These are phyloP conservation scores for Agaricus blazei DNA, from an alignment of 768 basidiomycete species.

Conservation along the genomic window DNA sequence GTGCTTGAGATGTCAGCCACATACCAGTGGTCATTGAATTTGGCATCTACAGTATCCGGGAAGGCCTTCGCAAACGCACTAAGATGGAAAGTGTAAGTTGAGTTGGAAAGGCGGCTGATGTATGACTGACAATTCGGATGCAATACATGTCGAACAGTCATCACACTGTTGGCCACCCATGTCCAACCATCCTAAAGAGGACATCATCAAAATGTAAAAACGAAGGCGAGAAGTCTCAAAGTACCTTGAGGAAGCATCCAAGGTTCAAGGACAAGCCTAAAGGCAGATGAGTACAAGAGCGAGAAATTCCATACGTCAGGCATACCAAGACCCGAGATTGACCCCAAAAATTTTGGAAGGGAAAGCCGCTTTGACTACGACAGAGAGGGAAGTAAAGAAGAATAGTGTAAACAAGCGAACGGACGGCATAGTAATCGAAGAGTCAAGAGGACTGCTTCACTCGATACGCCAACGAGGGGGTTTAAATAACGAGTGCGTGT, in stretches of 20 bases:
- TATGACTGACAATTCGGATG: slow-evolving; percentile 55
- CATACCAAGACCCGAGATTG: slow-evolving; percentile 63
- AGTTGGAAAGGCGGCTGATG: not conserved
- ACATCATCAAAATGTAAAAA: not conserved
- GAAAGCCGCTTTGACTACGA: slow-evolving; percentile 16
- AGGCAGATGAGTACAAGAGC: not conserved
- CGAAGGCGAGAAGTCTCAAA: not conserved
- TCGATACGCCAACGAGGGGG: slow-evolving; percentile 2
- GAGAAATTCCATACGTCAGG: slow-evolving; percentile 8
- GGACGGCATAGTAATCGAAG: slow-evolving; percentile 16
- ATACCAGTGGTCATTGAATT: slow-evolving; percentile 63
- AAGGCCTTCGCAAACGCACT: slow-evolving; percentile 60
- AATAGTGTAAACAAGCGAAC: slow-evolving; percentile 19
- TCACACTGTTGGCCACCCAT: slow-evolving; percentile 69
- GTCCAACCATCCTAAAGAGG: slow-evolving; percentile 50
- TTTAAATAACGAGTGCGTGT: slow-evolving; percentile 1
- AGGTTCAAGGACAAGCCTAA: slow-evolving; percentile 70
- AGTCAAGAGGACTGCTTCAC: not conserved
- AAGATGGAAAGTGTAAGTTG: not conserved
- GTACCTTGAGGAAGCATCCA: slow-evolving; percentile 77
- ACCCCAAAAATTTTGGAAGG: slow-evolving; percentile 62
- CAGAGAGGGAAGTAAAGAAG: slow-evolving; percentile 9
- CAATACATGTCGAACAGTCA: slow-evolving; percentile 60
- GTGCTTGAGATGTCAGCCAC: not conserved
- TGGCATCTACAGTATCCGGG: slow-evolving; percentile 51